Evolutionary conservation across 2,329 filamentous ascomycete genomes (phyloP), one percentile per base, ranked within the genome.

Genomic region (Xylaria sp.): DNA sequence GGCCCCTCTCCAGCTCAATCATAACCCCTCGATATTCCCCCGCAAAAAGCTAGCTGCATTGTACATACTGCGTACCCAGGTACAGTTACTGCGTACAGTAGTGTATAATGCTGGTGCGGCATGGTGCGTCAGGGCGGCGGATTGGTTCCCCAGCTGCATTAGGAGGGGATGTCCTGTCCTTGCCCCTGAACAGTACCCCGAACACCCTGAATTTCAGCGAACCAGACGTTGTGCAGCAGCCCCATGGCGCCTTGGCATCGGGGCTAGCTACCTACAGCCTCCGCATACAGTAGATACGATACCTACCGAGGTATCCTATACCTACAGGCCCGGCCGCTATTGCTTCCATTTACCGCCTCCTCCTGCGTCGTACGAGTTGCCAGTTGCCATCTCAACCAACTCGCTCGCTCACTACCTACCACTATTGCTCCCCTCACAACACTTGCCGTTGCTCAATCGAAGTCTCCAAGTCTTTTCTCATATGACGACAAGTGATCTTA

Each of bases 21-120:
- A 31, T 44, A 50, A n/a, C 45, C 49, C 39, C 44, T 45, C 22
- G 29, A 53, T 36, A 13, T 44, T 49, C 27, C 57, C 62, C 62
- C 63, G 57, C 62, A 65, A 53, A 58, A 39, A 63, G 27, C 60
- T 56, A 65, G 62, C 62, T 60, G 49, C 54, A 51, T 20, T 20
- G 36, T 50, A n/a, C n/a, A n/a, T n/a, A n/a, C n/a, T n/a, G n/a
- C n/a, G n/a, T n/a, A n/a, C n/a, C n/a, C n/a, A n/a, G n/a, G n/a
- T n/a, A n/a, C n/a, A n/a, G n/a, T n/a, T n/a, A n/a, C n/a, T n/a
- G n/a, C n/a, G n/a, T n/a, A n/a, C n/a, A n/a, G n/a, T n/a, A n/a
- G n/a, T n/a, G n/a, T n/a, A n/a, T n/a, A n/a, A n/a, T 29, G 22
- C 27, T 33, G 29, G 27, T 11, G 49, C 15, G 49, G 47, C 53